phyloP scores from a whole-genome alignment of 2,329 filamentous ascomycete species.

The Epichloe hybrida region DNA sequence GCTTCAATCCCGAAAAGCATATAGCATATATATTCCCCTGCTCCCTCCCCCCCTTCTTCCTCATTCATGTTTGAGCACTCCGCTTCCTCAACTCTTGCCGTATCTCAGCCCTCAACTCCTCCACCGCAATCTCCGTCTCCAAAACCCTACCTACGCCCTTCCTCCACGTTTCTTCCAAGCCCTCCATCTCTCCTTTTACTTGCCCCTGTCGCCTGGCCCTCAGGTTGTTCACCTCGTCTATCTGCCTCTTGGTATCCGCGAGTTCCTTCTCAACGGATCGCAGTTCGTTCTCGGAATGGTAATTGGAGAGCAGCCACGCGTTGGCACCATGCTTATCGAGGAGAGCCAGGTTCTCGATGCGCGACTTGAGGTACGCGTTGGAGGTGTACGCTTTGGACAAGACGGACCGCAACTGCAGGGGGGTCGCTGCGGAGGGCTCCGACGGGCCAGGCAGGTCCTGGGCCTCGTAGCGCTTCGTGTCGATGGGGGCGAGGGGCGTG shows the following conservation, averaged over 20 bases:
- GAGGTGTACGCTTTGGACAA: constrained; percentile 41
- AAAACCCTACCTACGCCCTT: constrained; percentile 64
- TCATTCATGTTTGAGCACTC: background rate
- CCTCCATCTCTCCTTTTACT: constrained; percentile 57
- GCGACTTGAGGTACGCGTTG: constrained; percentile 37
- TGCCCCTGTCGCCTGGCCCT: constrained; percentile 58
- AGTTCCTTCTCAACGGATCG: constrained; percentile 61
- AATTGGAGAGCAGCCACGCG: constrained; percentile 80
- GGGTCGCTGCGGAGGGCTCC: constrained; percentile 16
- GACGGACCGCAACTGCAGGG: constrained; percentile 52
- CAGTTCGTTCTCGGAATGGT: constrained; percentile 57
- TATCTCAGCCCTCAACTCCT: constrained; percentile 54
- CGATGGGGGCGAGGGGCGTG: constrained; percentile 39
- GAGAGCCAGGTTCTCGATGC: constrained; percentile 48
- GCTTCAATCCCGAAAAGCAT: too few species aligned
- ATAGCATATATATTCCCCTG: too few species aligned
- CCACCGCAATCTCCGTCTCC: constrained; percentile 76
- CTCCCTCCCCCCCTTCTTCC: too few species aligned
- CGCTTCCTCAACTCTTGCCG: constrained; percentile 42
- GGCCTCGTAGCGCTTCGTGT: constrained; percentile 72
- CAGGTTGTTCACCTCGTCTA: constrained; percentile 60
- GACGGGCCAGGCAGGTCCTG: constrained; percentile 35
- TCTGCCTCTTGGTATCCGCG: constrained; percentile 48
- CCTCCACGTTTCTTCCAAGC: constrained; percentile 68
- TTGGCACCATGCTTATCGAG: constrained; percentile 76